A percentile compares a stretch with the other conserved stretches of the same genome.
phyloP scores from a whole-genome alignment of 1,284 basidiomycete species.

The Trichosporon sp. region DNA sequence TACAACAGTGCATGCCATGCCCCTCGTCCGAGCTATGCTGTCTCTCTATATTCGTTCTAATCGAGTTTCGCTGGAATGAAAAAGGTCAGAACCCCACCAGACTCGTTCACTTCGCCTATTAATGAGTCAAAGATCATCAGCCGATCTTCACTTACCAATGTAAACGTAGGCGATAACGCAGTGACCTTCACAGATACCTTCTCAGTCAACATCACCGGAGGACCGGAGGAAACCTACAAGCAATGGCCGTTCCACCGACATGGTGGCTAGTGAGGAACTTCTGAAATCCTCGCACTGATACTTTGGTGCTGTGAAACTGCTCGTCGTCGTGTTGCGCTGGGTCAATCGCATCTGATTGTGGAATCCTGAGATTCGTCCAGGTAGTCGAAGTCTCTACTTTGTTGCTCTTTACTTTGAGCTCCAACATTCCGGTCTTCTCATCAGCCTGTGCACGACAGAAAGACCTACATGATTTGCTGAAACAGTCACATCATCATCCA shows the following conservation, averaged over 20 bases:
- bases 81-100: conserved; percentile 80
- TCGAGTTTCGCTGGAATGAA: conserved; percentile 60
- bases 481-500: conserved; percentile 69
- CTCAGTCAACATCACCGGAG: background rate
- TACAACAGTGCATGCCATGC: no score
- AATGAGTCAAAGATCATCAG: background rate
- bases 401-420: conserved; percentile 64
- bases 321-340: background rate
- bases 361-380: conserved; percentile 70
- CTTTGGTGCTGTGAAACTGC: conserved; percentile 53
- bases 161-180: conserved; percentile 86
- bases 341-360: conserved; percentile 32
- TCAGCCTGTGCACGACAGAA: background rate
- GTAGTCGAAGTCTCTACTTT: conserved; percentile 68
- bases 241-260: conserved; percentile 79
- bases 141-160: conserved; percentile 52
- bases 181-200: conserved; percentile 76
- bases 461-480: conserved; percentile 36
- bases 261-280: conserved; percentile 79
- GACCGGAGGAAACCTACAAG: conserved; percentile 55
- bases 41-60: no score
- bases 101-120: conserved; percentile 64
- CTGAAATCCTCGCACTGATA: conserved; percentile 68
- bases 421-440: conserved; percentile 37
- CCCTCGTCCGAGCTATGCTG: background rate